A percentile compares a stretch with the other conserved stretches of the same genome.
Evolutionary conservation across 495 filamentous ascomycete genomes (phyloP).

Genomic region (Aspergillus bertholletiae): DNA sequence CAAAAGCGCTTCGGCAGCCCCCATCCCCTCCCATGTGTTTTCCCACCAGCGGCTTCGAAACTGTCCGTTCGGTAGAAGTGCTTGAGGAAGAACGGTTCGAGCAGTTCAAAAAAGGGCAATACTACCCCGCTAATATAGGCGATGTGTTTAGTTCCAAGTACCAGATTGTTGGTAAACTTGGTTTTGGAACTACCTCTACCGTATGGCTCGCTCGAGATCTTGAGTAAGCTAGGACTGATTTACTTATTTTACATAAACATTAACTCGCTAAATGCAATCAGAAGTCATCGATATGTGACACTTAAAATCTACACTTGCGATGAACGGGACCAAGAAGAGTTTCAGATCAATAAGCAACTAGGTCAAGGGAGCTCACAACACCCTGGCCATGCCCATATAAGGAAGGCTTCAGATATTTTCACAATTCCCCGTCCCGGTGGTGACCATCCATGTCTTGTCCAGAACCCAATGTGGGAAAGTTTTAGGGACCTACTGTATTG

Average conservation of each 20-base stretch:
- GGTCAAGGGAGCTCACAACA: conserved; percentile 18
- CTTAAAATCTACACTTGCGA: conserved; percentile 37
- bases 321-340: conserved; percentile 21
- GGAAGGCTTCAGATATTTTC: conserved; percentile 30
- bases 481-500: conserved; percentile 32
- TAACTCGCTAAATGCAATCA: conserved; percentile 16
- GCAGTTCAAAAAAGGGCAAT: conserved; percentile 37
- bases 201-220: conserved; percentile 54
- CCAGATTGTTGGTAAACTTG: conserved; percentile 54
- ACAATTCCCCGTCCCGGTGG: conserved; percentile 23
- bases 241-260: conserved; percentile 6
- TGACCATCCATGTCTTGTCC: conserved; percentile 35
- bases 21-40: conserved; percentile 18
- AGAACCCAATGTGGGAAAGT: conserved; percentile 39
- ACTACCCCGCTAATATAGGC: conserved; percentile 51
- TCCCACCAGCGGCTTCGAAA: conserved; percentile 21
- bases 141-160: conserved; percentile 47
- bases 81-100: conserved; percentile 48
- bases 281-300: conserved; percentile 37
- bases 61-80: conserved; percentile 12
- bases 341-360: conserved; percentile 26
- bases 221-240: conserved; percentile 29
- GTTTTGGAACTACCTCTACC: conserved; percentile 51
- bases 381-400: conserved; percentile 24
- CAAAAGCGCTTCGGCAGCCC: conserved; percentile 3